Conservation (phyloP, 495 filamentous ascomycete species). For the Cairneyella variabilis region DNA sequence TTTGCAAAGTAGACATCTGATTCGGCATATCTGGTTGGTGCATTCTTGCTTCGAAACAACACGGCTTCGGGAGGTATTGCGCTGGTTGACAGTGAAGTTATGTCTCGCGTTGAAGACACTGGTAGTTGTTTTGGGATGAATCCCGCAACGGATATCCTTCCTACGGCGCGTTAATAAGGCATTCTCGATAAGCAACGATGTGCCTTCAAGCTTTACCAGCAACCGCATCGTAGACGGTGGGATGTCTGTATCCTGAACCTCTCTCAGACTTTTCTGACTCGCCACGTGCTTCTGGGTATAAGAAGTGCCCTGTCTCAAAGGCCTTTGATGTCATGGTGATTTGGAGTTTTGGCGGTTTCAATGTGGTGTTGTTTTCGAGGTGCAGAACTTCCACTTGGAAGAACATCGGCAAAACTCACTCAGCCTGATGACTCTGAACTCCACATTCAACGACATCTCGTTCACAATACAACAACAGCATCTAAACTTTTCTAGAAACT, state of each 20-base stretch:
- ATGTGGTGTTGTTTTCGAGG: too few relatives aligned
- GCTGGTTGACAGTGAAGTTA: slow-evolving; percentile 44
- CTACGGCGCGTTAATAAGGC: slow-evolving; percentile 9
- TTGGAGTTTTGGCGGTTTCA: too few relatives aligned
- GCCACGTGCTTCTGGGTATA: background rate
- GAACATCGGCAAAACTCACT: too few relatives aligned
- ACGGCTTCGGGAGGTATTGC: slow-evolving; percentile 69
- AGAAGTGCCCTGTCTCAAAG: background rate
- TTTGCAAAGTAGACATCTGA: slow-evolving; percentile 68
- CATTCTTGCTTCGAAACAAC: slow-evolving; percentile 60
- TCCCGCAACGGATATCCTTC: slow-evolving; percentile 35
- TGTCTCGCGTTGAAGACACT: slow-evolving; percentile 45
- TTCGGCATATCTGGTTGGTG: slow-evolving; percentile 62
- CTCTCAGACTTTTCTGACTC: slow-evolving; percentile 3
- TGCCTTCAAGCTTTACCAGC: slow-evolving; percentile 51
- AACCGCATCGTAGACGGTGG: slow-evolving; percentile 74
- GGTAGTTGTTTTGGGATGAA: slow-evolving; percentile 35
- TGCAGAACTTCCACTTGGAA: too few relatives aligned
- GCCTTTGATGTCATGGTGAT: slow-evolving; percentile 22
- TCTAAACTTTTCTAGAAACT: background rate
- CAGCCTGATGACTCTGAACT: too few relatives aligned
- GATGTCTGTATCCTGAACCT: slow-evolving; percentile 29
- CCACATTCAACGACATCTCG: too few relatives aligned
- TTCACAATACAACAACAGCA: background rate
- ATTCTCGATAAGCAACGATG: background rate